Evolutionary conservation across 768 basidiomycete species (phyloP), one percentile per base, ranked within the genome.

Genomic region (Lyophyllum semitale): DNA sequence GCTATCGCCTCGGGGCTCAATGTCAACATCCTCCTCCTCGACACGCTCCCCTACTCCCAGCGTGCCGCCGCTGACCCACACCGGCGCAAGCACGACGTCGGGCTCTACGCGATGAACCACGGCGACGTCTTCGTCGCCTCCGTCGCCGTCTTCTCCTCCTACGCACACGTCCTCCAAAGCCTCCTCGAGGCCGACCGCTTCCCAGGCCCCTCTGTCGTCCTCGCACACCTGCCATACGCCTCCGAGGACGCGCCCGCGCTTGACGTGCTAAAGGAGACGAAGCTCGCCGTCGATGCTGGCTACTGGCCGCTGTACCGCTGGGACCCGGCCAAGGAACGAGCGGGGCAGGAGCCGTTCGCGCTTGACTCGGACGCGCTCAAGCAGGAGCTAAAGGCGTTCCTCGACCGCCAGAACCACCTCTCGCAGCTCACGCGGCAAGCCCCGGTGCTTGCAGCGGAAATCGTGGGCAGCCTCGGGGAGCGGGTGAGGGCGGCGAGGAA

Each of bases 281-380:
- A 98, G 69, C 82, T 94, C 47, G 96, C 96, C 5, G 91, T 98
- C 37, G 95, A 98, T 63, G 83, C 91, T 9, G 96, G 96, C 2
- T 96, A 95, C 73, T 98, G 97, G 97, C 96, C 96, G 0, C 77
- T 98, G 49, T 99, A 98, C 79, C 84, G 97, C 53, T 99, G 96
- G 95, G 88, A 99, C 71, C 97, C 97, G 0, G 80, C 82, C 63
- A 89, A 91, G 69, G 92, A 95, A 64, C 73, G 71, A 23, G 72
- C 71, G 41, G 89, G 89, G 38, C 79, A 86, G 66, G 93, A 95
- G 59, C 89, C 91, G 15, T 99, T 99, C 78, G 81, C 83, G 12
- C 85, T 99, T 55, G 97, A 98, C 73, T 95, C 93, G 3, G 93
- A 96, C 62, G 80, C 88, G 27, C 84, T 99, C 73, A 98, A 98